These are phyloP conservation scores for Dictyostelium purpureum DNA, from an alignment of 78 protist species.

Conservation along the genomic window DNA sequence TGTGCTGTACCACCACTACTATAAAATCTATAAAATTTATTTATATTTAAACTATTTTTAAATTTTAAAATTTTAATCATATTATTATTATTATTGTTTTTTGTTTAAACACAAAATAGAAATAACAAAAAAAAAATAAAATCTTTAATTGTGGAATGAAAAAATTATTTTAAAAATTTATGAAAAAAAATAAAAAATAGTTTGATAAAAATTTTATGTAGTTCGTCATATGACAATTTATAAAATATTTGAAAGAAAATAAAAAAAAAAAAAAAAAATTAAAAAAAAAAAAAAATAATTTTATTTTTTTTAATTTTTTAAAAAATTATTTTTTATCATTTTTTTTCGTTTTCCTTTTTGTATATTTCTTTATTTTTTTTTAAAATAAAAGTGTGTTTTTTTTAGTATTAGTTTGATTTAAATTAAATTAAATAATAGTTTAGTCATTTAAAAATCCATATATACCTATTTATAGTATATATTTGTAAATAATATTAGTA, in stretches of 20 bases:
- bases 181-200: background rate
- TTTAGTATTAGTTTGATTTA: no score
- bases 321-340: no score
- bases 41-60: background rate
- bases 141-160: no score
- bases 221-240: background rate
- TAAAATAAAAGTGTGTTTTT: no score
- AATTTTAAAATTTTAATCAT: background rate
- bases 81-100: background rate
- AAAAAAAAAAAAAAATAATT: no score
- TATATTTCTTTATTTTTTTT: no score
- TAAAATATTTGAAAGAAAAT: background rate
- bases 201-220: background rate
- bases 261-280: no score
- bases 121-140: background rate
- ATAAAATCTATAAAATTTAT: background rate
- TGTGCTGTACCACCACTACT: slow-evolving; percentile 1
- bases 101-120: background rate
- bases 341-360: no score
- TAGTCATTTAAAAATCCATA: no score
- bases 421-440: no score
- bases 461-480: no score
- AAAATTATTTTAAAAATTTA: background rate
- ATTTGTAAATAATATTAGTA: background rate
- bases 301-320: no score